Base-by-base conservation (phyloP, 2,329 filamentous ascomycete species). In the Atkinsonella texensis region DNA sequence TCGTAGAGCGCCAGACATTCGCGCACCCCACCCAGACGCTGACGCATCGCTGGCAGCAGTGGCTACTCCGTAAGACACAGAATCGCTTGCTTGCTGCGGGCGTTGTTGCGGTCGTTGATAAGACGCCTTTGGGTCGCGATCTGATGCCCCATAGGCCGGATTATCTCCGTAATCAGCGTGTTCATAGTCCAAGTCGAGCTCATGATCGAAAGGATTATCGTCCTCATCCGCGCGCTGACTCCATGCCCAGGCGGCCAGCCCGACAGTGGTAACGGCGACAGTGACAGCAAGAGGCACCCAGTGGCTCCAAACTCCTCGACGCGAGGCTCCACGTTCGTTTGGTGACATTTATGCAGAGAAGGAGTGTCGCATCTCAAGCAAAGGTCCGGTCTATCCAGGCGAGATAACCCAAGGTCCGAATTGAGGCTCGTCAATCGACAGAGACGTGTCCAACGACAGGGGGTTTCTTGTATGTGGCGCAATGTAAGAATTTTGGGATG, bases 211-310 rank as follows among this genome's bases (percentile, higher is more conserved):
- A 47, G 80, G 77, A 41, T 88, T 83, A 31, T 89, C 84, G 50
- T 88, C 84, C 53, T 84, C 79, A 58, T 87, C 84, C 62, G 77
- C 81, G 62, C 88, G 84, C 70, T 95, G 89, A 66, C 86, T 94
- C 89, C 89, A 95, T 54, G 90, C 81, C 91, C 91, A 97, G 52
- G 89, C 89, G 49, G 84, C 90, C 46, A 95, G 71, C 35, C 90
- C 89, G 51, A 87, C 83, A 20, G 90, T 89, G 54, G 91, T 91
- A 59, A 94, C 81, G 46, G 89, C 90, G 53, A 95, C 82, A 48
- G 90, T 96, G 57, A 95, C 70, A 57, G 83, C 84, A 52, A 97
- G 77, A 56, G 91, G 91, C 54, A 95, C 80, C 88, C 90, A 96
- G 71, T 94, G 91, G 63, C 84, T 80, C 70, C 87, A 80, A 58